phyloP scores from a whole-genome alignment of 805 yeast genomes.

The Brettanomyces sp. region DNA sequence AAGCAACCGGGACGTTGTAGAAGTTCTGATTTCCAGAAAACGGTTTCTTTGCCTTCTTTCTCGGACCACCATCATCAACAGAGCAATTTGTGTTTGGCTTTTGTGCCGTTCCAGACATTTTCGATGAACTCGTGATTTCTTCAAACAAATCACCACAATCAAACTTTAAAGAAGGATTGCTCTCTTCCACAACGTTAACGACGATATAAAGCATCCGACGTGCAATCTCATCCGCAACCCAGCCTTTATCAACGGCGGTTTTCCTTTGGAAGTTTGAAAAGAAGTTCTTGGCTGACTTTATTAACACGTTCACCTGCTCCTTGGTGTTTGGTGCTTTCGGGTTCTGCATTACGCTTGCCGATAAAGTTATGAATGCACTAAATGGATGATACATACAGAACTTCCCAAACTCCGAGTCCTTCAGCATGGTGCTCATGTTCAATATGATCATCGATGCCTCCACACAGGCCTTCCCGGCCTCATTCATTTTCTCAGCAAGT shows the following conservation, averaged over 20 bases:
- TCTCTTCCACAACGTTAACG: conserved; percentile 9
- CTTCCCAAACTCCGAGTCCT: conserved; percentile 9
- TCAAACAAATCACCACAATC: conserved; percentile 15
- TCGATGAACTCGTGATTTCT: conserved; percentile 3
- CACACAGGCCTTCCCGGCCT: conserved; percentile 10
- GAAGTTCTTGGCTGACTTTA: conserved; percentile 10
- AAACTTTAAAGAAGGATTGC: conserved; percentile 7
- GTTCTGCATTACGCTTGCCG: conserved; percentile 18
- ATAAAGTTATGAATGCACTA: conserved; percentile 22
- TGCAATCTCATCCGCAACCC: conserved; percentile 10
- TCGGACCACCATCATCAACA: neutral
- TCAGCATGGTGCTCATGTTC: conserved; percentile 9
- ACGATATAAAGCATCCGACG: conserved; percentile 17
- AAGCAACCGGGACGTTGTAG: conserved; percentile 7
- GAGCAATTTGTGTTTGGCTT: neutral
- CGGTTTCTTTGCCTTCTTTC: neutral
- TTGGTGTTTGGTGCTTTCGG: conserved; percentile 8
- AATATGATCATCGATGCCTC: conserved; percentile 21
- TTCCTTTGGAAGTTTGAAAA: conserved; percentile 6
- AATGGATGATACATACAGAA: conserved; percentile 22
- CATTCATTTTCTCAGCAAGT: neutral
- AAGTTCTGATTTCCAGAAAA: neutral
- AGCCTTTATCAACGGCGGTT: conserved; percentile 8
- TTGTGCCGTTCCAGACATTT: neutral
- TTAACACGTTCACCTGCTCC: conserved; percentile 18